Conservation (phyloP, 176 grass and related monocot genomes). For the Eragrostis nindensis region DNA sequence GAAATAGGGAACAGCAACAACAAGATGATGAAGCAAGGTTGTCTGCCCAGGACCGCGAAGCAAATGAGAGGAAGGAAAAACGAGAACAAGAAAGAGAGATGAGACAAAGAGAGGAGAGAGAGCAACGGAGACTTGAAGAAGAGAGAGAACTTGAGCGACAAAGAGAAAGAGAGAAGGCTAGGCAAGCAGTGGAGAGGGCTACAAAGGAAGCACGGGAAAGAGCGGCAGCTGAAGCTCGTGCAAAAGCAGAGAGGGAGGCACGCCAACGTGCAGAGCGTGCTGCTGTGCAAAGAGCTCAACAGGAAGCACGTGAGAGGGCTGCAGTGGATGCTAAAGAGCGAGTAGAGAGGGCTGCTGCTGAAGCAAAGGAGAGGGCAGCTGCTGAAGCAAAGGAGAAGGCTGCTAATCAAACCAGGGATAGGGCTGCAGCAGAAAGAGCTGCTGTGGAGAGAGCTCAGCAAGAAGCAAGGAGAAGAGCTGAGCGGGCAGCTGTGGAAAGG, state of each 20-base stretch:
- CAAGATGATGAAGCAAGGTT: conserved; percentile 48
- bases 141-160: conserved; percentile 60
- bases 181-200: conserved; percentile 75
- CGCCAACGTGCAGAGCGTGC: conserved; percentile 63
- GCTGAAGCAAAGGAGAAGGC: conserved; percentile 56
- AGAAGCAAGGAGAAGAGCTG: conserved; percentile 74
- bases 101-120: conserved; percentile 58
- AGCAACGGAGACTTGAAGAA: conserved; percentile 61
- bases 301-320: conserved; percentile 80
- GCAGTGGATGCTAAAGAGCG: conserved; percentile 58
- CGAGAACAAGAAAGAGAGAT: conserved; percentile 50
- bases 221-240: conserved; percentile 72
- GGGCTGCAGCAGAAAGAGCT: conserved; percentile 68
- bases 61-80: conserved; percentile 56
- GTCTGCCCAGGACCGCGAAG: conserved; percentile 45
- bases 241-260: conserved; percentile 71
- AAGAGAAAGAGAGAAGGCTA: conserved; percentile 69
- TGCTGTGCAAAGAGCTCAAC: conserved; percentile 72
- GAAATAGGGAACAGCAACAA: conserved; percentile 59
- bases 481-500: conserved; percentile 66
- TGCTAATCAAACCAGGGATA: conserved; percentile 54
- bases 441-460: conserved; percentile 78
- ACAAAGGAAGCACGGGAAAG: conserved; percentile 82
- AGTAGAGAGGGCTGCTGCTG: conserved; percentile 60
- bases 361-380: conserved; percentile 59